Percentiles rank a stretch among this genome's conserved stretches.
phyloP scores from a whole-genome alignment of 1,139 yeast species.

The Saccharomyces pastorianus region DNA sequence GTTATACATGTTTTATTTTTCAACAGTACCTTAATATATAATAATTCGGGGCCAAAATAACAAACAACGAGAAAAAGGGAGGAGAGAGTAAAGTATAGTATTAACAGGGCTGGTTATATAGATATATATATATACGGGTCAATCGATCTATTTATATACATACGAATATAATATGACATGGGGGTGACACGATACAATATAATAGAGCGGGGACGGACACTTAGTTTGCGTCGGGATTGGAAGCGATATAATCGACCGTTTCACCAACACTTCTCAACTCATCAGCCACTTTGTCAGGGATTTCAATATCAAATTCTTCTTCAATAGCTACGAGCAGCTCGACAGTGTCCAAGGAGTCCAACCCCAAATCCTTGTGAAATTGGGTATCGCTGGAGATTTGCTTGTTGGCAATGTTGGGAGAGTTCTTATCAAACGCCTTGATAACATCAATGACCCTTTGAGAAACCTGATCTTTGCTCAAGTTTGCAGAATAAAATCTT shows the following conservation, averaged over 20 bases:
- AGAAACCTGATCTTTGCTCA: slow-evolving; percentile 4
- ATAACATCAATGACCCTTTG: slow-evolving; percentile 27
- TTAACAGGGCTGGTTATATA: slow-evolving; percentile 4
- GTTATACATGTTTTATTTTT: background rate
- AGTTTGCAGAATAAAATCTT: slow-evolving; percentile 3
- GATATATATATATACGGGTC: slow-evolving; percentile 3
- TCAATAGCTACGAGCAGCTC: slow-evolving; percentile 67
- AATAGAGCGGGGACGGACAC: slow-evolving; percentile 51
- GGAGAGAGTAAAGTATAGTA: slow-evolving; percentile 1
- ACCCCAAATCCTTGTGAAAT: slow-evolving; percentile 45
- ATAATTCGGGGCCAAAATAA: background rate
- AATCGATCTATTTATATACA: slow-evolving; percentile 1
- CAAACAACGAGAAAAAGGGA: background rate
- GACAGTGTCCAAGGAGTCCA: slow-evolving; percentile 63
- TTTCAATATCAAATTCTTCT: slow-evolving; percentile 63
- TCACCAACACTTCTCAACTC: slow-evolving; percentile 63
- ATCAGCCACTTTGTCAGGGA: slow-evolving; percentile 58
- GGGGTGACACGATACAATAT: slow-evolving; percentile 39
- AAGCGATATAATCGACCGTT: slow-evolving; percentile 50
- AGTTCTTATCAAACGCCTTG: slow-evolving; percentile 24
- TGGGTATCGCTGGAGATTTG: slow-evolving; percentile 28
- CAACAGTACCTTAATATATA: background rate
- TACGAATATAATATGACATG: background rate
- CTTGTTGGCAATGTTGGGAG: slow-evolving; percentile 17
- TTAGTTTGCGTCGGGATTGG: slow-evolving; percentile 34